Conservation (phyloP, 805 yeast genomes). For the Pichia membranifaciens region DNA sequence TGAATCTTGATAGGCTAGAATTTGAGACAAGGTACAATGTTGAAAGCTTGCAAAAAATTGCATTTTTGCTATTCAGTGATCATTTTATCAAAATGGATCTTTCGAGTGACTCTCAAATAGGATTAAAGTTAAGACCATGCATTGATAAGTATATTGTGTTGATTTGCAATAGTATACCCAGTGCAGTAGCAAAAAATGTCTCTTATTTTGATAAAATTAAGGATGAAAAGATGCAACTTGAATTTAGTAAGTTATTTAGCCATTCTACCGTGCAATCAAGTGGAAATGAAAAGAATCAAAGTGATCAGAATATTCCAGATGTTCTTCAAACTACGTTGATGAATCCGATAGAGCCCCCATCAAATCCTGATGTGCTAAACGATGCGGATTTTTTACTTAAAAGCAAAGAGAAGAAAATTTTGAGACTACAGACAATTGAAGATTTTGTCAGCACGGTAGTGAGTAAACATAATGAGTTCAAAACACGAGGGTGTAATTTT, state of each 20-base stretch:
- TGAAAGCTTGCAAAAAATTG: not conserved
- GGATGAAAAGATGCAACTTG: not conserved
- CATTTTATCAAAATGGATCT: not conserved
- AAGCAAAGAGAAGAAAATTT: not conserved
- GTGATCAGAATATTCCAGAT: conserved; percentile 22
- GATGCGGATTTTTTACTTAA: not conserved
- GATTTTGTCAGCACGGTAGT: not conserved
- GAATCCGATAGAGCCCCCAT: conserved; percentile 22
- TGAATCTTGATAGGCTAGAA: not conserved
- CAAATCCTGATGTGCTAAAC: conserved; percentile 11
- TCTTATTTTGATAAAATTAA: conserved; percentile 10
- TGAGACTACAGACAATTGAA: not conserved
- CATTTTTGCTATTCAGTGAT: not conserved
- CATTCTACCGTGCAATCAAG: not conserved
- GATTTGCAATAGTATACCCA: conserved; percentile 5
- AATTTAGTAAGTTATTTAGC: conserved; percentile 8
- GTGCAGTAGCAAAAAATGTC: not conserved
- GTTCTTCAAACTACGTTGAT: conserved; percentile 24
- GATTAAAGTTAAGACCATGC: not conserved
- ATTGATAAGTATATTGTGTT: conserved; percentile 5
- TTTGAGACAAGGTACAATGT: not conserved
- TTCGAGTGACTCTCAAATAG: not conserved
- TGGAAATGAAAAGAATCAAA: not conserved
- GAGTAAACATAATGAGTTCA: not conserved
- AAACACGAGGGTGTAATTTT: not conserved